Evolutionary conservation across 495 filamentous ascomycete species (phyloP).

Genomic region (Halenospora varia): DNA sequence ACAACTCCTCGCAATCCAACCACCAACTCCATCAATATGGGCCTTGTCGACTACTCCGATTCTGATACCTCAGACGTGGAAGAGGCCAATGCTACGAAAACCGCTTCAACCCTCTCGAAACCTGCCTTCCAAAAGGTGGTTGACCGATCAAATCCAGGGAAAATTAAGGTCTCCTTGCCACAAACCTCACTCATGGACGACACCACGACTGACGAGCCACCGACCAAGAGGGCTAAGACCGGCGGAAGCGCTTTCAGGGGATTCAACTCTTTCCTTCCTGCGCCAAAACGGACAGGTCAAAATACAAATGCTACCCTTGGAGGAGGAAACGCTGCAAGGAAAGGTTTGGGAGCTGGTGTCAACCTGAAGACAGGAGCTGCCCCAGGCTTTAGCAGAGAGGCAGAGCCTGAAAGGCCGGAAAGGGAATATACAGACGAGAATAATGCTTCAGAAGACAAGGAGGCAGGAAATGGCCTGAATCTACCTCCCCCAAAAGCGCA

Average conservation of each 20-base stretch:
- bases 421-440: constrained; percentile 18
- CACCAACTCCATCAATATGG: constrained; percentile 46
- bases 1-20: background rate
- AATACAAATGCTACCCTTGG: constrained; percentile 35
- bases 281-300: constrained; percentile 62
- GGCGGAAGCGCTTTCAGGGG: constrained; percentile 60
- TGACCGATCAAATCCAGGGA: constrained; percentile 73
- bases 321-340: constrained; percentile 17
- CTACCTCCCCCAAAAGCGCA: constrained; percentile 21
- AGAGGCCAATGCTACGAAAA: constrained; percentile 26
- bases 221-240: constrained; percentile 64
- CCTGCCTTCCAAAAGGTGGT: constrained; percentile 66
- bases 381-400: constrained; percentile 68
- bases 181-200: constrained; percentile 36
- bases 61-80: constrained; percentile 74
- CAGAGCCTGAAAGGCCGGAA: constrained; percentile 11
- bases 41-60: constrained; percentile 78
- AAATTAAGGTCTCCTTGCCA: constrained; percentile 74
- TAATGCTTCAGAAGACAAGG: constrained; percentile 17
- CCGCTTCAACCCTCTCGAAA: constrained; percentile 29
- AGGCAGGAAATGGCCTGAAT: constrained; percentile 3
- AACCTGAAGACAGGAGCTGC: constrained; percentile 75
- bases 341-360: constrained; percentile 42
- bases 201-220: constrained; percentile 52
- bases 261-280: constrained; percentile 84